Conservation (phyloP, 2,329 filamentous ascomycete species). For the Microcyclospora pomicola region DNA sequence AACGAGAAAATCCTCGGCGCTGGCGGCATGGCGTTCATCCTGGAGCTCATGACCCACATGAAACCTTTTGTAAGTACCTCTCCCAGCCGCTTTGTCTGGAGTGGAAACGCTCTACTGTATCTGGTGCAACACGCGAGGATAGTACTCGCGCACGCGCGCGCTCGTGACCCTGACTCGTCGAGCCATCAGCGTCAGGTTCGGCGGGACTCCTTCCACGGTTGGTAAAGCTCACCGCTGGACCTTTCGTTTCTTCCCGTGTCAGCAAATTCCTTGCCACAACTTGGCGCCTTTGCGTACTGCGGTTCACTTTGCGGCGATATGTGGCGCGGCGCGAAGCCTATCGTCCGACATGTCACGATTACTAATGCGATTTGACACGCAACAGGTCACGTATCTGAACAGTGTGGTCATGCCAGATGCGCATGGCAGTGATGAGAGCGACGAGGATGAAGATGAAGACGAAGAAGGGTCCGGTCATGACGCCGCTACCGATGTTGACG, state of each 20-base stretch:
- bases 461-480: constrained; percentile 9
- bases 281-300: no score
- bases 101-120: background rate
- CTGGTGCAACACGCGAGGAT: background rate
- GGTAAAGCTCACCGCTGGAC: no score
- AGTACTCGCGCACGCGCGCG: no score
- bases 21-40: constrained; percentile 51
- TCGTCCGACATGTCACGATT: background rate
- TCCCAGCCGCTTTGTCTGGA: background rate
- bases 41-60: constrained; percentile 51
- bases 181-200: no score
- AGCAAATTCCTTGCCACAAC: no score
- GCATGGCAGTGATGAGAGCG: constrained; percentile 16
- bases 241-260: no score
- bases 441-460: constrained; percentile 14
- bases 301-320: no score
- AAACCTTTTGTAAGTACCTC: constrained; percentile 59
- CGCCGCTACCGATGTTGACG: constrained; percentile 1
- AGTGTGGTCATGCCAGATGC: constrained; percentile 37
- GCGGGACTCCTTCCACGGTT: no score
- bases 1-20: constrained; percentile 51
- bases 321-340: no score
- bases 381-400: constrained; percentile 37
- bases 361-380: background rate
- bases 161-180: no score